Evolutionary conservation across 2,329 filamentous ascomycete genomes (phyloP), one percentile per base, ranked within the genome.

Genomic region (Cyphellophora europaea): DNA sequence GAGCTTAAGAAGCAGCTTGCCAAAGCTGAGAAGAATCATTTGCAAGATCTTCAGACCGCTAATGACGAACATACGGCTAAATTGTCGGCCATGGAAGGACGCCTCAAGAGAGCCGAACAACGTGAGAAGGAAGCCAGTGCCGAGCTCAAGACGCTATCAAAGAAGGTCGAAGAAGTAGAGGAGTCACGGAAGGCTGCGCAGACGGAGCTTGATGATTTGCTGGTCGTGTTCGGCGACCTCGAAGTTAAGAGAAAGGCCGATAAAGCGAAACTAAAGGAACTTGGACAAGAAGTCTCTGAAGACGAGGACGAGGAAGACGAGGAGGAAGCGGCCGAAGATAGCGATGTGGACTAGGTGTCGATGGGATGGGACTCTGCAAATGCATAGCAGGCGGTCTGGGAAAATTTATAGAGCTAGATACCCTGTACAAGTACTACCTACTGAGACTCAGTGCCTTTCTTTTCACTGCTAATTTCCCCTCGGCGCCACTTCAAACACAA

Each of bases 191-290:
- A 75, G 41, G 61, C 71, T 2, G 69, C 71, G 4, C 83, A 89
- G 53, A 69, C 73, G 3, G 84, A 91, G 56, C 65, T 89, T 30
- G 84, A 91, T 47, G 84, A 91, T 55, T 66, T 89, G 35, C 62
- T 91, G 21, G 82, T 89, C 63, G 79, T 91, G 4, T 85, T 88
- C 57, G 77, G 75, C 11, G 84, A 91, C 52, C 53, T 87, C 12
- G 84, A 91, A 57, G 81, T 85, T 35, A 89, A 88, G 61, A 67
- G 77, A 32, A 69, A 71, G 27, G 76, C 74, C 48, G 86, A 89
- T 53, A 89, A 69, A 62, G 58, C 66, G 58, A 79, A 74, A 32
- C 65, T 87, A 11, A 71, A 72, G 49, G 72, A 70, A 14, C 63
- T 86, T 12, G 82, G 82, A 3, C 73, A 84, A 51, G 66, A 68